Evolutionary conservation across 768 basidiomycete species (phyloP).

Genomic region (Boletales sp.): DNA sequence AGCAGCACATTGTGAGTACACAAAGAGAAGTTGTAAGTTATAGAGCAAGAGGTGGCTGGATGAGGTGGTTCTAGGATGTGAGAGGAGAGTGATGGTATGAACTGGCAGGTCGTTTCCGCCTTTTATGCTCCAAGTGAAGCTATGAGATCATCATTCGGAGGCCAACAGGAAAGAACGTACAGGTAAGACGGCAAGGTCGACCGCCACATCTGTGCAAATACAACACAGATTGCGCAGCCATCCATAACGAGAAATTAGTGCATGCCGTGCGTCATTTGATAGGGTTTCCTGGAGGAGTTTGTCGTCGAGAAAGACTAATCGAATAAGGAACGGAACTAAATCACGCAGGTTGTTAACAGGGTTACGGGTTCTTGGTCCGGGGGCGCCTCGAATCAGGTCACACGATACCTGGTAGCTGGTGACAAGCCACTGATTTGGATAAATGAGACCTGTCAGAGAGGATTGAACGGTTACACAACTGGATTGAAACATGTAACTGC

Average conservation of each 20-base stretch:
- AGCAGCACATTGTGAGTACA: constrained; percentile 44
- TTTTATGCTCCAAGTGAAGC: constrained; percentile 25
- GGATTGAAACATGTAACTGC: constrained; percentile 23
- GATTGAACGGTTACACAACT: constrained; percentile 24
- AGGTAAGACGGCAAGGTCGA: constrained; percentile 18
- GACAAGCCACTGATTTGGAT: constrained; percentile 25
- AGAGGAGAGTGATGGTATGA: constrained; percentile 6
- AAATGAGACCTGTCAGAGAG: constrained; percentile 27
- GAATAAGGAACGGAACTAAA: constrained; percentile 23
- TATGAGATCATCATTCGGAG: constrained; percentile 24
- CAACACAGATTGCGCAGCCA: constrained; percentile 27
- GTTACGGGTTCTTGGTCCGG: constrained; percentile 17
- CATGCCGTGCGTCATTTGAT: constrained; percentile 34
- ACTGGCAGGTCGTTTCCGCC: constrained; percentile 9
- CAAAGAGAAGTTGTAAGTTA: not conserved
- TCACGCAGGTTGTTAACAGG: constrained; percentile 11
- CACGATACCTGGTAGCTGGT: constrained; percentile 19
- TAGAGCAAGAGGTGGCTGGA: constrained; percentile 4
- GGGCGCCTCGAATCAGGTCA: constrained; percentile 18
- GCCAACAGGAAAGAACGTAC: constrained; percentile 18
- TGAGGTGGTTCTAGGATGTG: not conserved
- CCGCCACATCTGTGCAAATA: constrained; percentile 22
- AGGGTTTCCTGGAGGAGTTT: constrained; percentile 30
- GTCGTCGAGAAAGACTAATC: constrained; percentile 37
- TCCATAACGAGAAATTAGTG: constrained; percentile 21